These are phyloP conservation scores for Aspergillus incahuasiensis DNA, from an alignment of 495 filamentous ascomycete genomes.

Conservation along the genomic window DNA sequence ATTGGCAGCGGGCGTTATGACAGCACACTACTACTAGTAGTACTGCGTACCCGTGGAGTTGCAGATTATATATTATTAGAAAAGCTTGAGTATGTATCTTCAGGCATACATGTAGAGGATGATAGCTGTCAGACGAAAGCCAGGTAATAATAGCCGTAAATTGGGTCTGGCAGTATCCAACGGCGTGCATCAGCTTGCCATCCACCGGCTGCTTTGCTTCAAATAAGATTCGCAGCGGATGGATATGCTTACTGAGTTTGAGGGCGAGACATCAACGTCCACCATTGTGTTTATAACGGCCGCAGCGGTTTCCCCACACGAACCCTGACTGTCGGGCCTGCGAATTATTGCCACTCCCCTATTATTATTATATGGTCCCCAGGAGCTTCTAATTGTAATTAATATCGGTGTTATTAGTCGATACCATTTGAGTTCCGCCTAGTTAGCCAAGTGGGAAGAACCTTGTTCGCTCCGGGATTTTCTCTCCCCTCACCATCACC, in stretches of 20 bases:
- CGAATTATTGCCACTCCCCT: conserved; percentile 14
- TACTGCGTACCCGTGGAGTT: too few species aligned
- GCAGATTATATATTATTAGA: neutral
- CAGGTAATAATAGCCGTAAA: neutral
- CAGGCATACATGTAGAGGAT: too few species aligned
- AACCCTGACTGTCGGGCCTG: neutral
- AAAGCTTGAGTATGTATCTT: neutral
- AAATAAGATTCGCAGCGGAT: neutral
- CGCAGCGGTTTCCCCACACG: neutral
- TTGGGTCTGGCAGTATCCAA: neutral
- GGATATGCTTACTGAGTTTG: neutral
- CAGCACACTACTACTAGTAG: too few species aligned
- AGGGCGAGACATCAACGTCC: too few species aligned
- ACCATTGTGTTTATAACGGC: neutral
- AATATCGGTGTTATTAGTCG: neutral
- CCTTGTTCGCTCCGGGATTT: conserved; percentile 10
- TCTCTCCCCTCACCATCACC: conserved; percentile 9
- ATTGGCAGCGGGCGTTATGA: neutral
- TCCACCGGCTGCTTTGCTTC: neutral
- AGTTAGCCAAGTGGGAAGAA: neutral
- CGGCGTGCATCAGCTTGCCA: neutral
- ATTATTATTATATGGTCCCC: neutral
- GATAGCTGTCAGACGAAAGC: too few species aligned
- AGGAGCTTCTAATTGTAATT: neutral
- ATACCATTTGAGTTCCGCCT: neutral